Conservation (phyloP, 2,329 filamentous ascomycete species). For the Diaporthe australafricana region DNA sequence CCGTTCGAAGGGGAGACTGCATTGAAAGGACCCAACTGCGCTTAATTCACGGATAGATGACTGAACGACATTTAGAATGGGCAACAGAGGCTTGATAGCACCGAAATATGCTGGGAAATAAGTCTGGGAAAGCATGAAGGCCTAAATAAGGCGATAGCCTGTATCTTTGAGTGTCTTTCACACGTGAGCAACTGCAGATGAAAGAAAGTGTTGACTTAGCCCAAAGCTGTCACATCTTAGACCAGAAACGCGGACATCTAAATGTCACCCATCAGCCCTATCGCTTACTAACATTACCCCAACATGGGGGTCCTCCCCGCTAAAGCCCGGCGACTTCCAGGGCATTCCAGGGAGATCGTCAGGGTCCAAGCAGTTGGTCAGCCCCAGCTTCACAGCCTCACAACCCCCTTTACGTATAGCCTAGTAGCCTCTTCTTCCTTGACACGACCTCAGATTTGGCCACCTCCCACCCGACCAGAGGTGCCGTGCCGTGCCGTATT, state of each 20-base stretch:
- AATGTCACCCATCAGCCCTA: slow-evolving; percentile 15
- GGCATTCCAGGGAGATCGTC: slow-evolving; percentile 1
- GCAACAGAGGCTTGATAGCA: too few species aligned
- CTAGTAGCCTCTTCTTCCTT: slow-evolving; percentile 40
- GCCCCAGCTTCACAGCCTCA: slow-evolving; percentile 32
- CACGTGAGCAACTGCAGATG: too few species aligned
- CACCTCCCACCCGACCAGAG: slow-evolving; percentile 44
- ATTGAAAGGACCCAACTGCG: background rate
- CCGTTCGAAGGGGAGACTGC: background rate
- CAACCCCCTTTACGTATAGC: slow-evolving; percentile 15
- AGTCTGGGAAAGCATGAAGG: background rate
- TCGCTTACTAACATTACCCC: slow-evolving; percentile 1
- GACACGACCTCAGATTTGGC: slow-evolving; percentile 44
- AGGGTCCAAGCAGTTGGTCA: slow-evolving; percentile 32
- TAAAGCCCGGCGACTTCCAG: background rate
- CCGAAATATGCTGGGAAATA: background rate
- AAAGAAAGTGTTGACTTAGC: background rate
- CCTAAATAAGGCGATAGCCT: background rate
- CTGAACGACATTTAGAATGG: background rate
- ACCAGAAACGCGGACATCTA: background rate
- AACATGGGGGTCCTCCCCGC: background rate
- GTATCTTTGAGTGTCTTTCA: background rate
- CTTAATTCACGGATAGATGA: background rate
- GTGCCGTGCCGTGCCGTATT: slow-evolving; percentile 27
- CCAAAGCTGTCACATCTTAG: background rate